Conservation (phyloP, 257 asterid species). For the Penstemon barbatus region DNA sequence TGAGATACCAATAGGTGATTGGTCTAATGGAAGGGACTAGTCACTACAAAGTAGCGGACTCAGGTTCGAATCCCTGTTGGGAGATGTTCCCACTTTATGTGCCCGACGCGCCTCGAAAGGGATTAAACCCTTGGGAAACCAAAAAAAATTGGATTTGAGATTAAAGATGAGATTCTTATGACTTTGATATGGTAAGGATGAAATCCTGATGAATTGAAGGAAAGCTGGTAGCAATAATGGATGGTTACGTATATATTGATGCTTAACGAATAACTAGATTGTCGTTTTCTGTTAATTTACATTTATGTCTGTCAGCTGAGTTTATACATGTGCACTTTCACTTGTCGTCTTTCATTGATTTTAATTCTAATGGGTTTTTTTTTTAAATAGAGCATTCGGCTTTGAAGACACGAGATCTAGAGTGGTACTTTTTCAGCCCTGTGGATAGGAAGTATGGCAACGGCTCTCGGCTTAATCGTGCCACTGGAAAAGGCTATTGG, state of each 20-base stretch:
- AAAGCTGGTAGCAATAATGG: neutral
- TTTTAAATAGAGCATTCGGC: constrained; percentile 54
- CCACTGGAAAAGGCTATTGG: constrained; percentile 94
- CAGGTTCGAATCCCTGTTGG: no score
- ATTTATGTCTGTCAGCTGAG: neutral
- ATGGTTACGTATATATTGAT: constrained; percentile 11
- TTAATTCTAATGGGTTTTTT: constrained; percentile 13
- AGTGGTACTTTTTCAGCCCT: constrained; percentile 94
- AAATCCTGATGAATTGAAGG: neutral
- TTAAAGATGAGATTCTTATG: constrained; percentile 24
- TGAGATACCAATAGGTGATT: no score
- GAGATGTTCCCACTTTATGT: no score
- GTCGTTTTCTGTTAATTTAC: neutral
- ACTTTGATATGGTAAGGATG: constrained; percentile 12
- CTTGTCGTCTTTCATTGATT: neutral
- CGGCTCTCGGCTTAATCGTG: constrained; percentile 91
- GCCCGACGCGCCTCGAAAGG: no score
- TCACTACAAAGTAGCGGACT: no score
- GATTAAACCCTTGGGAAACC: no score
- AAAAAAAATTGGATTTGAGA: neutral
- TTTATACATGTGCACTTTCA: no score
- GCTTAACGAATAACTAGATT: no score
- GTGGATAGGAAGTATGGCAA: constrained; percentile 89
- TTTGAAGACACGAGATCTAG: constrained; percentile 76
- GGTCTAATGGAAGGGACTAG: no score